These are phyloP conservation scores for Penicillium griseofulvum DNA, from an alignment of 2,329 filamentous ascomycete genomes.

Conservation along the genomic window DNA sequence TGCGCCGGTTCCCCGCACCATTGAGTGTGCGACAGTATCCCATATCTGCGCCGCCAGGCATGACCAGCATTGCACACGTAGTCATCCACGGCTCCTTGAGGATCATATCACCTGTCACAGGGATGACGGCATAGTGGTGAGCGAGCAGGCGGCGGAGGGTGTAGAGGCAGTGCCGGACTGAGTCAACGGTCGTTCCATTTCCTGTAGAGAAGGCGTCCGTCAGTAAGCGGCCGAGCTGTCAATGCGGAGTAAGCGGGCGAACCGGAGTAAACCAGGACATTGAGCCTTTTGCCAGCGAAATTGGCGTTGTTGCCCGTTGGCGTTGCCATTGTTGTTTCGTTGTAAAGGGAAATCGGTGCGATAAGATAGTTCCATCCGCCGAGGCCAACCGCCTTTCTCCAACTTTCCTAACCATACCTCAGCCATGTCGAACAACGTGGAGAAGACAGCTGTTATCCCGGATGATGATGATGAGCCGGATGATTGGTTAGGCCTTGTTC, in stretches of 20 bases:
- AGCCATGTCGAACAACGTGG: conserved; percentile 60
- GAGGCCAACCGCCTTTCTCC: conserved; percentile 18
- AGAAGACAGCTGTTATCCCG: conserved; percentile 37
- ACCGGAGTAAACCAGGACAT: conserved; percentile 93
- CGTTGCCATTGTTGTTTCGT: conserved; percentile 29
- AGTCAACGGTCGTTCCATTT: conserved; percentile 80
- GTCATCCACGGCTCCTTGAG: conserved; percentile 88
- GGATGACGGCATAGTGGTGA: conserved; percentile 88
- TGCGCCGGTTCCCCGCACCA: conserved; percentile 79
- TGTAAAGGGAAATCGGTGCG: conserved; percentile 11
- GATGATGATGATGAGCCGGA: conserved; percentile 82
- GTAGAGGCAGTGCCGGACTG: conserved; percentile 84
- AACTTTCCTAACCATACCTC: conserved; percentile 6
- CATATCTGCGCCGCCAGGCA: conserved; percentile 91
- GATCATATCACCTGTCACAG: conserved; percentile 72
- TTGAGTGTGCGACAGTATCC: conserved; percentile 87
- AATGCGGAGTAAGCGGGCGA: conserved; percentile 31
- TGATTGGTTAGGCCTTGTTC: conserved; percentile 68
- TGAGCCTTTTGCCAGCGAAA: conserved; percentile 69
- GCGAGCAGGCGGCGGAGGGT: conserved; percentile 81
- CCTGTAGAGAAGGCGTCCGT: conserved; percentile 52
- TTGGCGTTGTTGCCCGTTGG: conserved; percentile 33
- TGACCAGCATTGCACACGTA: conserved; percentile 82
- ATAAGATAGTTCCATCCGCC: conserved; percentile 22
- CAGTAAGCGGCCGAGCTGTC: conserved; percentile 28